Conservation (phyloP, 345 rosid genomes). For the Nasturtium officinale region DNA sequence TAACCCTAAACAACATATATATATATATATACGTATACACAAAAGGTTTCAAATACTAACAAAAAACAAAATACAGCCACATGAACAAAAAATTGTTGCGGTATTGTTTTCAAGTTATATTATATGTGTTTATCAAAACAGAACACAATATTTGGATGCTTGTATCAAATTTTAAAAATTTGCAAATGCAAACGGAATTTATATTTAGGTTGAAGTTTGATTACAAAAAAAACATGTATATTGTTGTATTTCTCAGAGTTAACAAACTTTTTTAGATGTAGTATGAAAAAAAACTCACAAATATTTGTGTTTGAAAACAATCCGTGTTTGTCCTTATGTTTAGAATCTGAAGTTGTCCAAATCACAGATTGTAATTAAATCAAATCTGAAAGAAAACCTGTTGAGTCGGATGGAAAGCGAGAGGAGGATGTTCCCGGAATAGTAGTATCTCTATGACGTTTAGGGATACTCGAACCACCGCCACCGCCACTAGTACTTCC, state of each 20-base stretch:
- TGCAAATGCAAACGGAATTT: background rate
- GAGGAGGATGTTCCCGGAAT: slow-evolving; percentile 32
- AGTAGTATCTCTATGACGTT: slow-evolving; percentile 37
- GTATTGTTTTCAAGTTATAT: background rate
- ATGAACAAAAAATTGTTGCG: background rate
- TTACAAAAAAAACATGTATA: background rate
- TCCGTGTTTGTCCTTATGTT: background rate
- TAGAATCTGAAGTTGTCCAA: slow-evolving; percentile 22
- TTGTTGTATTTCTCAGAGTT: background rate
- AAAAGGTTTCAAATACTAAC: background rate
- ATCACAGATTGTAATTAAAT: slow-evolving; percentile 1
- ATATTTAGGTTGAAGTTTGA: background rate
- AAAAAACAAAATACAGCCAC: background rate
- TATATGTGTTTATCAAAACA: slow-evolving; percentile 16
- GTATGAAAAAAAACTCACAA: background rate
- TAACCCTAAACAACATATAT: slow-evolving; percentile 53
- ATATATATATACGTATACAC: background rate
- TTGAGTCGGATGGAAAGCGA: slow-evolving; percentile 37
- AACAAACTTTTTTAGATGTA: background rate
- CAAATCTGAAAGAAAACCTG: slow-evolving; percentile 32
- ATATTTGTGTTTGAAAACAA: background rate
- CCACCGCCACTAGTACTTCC: slow-evolving; percentile 21
- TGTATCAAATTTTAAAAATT: background rate
- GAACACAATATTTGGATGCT: background rate
- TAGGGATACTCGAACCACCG: slow-evolving; percentile 22